Evolutionary conservation across 441 rosid genomes (phyloP).

Genomic region (Lagerstroemia fauriei): DNA sequence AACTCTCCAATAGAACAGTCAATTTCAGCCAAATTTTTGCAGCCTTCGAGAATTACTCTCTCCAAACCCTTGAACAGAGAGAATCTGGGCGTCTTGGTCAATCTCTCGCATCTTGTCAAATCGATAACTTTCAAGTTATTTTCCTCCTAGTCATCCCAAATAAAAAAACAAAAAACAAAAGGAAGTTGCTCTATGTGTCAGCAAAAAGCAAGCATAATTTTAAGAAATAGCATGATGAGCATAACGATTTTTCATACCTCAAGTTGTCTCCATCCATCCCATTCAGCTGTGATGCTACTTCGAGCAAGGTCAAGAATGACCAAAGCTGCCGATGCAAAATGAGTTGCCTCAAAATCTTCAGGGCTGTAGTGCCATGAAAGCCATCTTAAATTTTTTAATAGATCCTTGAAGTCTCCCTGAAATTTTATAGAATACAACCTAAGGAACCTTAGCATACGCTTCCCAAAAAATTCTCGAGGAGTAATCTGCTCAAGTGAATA

Average conservation of each 20-base stretch:
- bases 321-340: not conserved
- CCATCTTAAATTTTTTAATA: not conserved
- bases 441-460: not conserved
- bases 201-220: not conserved
- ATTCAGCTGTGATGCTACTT: not conserved
- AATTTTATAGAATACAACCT: not conserved
- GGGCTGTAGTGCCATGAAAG: slow-evolving; percentile 1
- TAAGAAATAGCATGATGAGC: not conserved
- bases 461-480: not conserved
- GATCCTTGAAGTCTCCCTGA: not conserved
- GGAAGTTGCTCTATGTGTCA: not conserved
- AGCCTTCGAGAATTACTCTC: not conserved
- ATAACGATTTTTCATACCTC: not conserved
- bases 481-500: not conserved
- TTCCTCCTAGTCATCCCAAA: not conserved
- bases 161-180: not conserved
- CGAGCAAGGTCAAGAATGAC: not conserved
- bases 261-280: slow-evolving; percentile 6
- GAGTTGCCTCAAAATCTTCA: not conserved
- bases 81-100: not conserved
- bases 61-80: not conserved
- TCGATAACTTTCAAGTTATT: slow-evolving; percentile 8
- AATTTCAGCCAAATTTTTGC: not conserved
- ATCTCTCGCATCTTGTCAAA: not conserved
- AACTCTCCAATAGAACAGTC: slow-evolving; percentile 3